These are phyloP conservation scores for Pulicaria dysenterica DNA, from an alignment of 129 eudicot genomes.

Conservation along the genomic window DNA sequence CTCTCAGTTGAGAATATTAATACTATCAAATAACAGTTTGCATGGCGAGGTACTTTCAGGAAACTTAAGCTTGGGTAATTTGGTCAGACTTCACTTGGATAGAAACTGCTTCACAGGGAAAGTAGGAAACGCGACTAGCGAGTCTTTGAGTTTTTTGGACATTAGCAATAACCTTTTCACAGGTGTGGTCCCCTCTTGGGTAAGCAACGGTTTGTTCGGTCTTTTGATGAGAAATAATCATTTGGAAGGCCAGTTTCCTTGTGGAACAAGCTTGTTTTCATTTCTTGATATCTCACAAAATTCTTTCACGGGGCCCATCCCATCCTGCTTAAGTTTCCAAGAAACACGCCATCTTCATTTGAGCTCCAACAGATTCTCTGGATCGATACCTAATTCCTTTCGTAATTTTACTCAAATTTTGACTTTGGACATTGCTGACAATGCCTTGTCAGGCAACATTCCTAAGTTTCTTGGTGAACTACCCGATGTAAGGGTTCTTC, in stretches of 20 bases:
- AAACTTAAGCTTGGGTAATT: background rate
- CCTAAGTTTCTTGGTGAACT: conserved; percentile 27
- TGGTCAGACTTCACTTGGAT: background rate
- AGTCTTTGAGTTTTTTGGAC: background rate
- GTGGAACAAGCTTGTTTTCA: background rate
- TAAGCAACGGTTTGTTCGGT: too few relatives aligned
- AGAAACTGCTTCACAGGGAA: conserved; percentile 29
- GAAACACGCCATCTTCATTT: conserved; percentile 18
- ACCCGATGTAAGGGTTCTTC: conserved; percentile 23
- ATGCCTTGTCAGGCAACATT: too few relatives aligned
- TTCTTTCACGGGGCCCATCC: background rate
- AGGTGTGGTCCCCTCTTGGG: too few relatives aligned
- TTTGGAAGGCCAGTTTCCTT: too few relatives aligned
- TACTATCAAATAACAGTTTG: conserved; percentile 25
- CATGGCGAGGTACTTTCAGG: conserved; percentile 26
- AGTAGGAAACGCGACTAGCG: background rate
- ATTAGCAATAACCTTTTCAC: conserved; percentile 25
- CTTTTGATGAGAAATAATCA: too few relatives aligned
- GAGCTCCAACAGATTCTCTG: conserved; percentile 9
- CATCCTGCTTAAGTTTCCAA: conserved; percentile 13
- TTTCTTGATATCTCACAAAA: too few relatives aligned
- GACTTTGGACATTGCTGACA: conserved; percentile 31
- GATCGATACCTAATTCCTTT: background rate
- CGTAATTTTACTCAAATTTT: conserved; percentile 5
- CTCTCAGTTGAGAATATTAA: background rate